A percentile compares a stretch with the other conserved stretches of the same genome.
These are phyloP conservation scores for Podospora pseudopauciseta DNA, from an alignment of 495 filamentous ascomycete species.

Conservation along the genomic window DNA sequence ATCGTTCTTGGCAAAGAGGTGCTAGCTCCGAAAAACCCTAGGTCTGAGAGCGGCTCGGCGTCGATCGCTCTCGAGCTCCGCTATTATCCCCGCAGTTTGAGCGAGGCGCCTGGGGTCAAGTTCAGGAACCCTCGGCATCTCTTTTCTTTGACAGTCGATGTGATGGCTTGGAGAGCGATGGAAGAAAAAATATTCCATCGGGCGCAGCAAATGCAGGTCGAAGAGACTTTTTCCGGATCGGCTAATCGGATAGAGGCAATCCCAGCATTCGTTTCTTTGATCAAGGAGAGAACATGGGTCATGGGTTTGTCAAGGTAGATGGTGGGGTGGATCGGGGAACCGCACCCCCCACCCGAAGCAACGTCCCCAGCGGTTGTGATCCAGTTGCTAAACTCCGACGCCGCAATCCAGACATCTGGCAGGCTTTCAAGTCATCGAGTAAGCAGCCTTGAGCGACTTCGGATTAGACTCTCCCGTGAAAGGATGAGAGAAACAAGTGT, in stretches of 20 bases:
- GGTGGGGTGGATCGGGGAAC: not conserved
- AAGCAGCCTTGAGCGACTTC: not conserved
- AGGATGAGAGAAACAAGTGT: not conserved
- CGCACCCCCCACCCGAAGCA: not conserved
- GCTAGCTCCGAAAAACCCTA: not conserved
- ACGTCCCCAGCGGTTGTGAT: not conserved
- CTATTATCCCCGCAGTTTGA: conserved; percentile 1
- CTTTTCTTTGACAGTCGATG: not conserved
- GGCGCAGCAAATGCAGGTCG: not conserved
- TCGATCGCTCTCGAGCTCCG: not conserved
- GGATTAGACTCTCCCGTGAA: not conserved
- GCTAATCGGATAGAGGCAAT: not conserved
- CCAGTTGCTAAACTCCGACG: not conserved
- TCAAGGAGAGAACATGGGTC: not conserved
- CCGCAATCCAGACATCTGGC: not conserved
- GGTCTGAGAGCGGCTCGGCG: not conserved
- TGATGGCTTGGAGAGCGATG: not conserved
- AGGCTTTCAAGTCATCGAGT: not conserved
- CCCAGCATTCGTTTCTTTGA: not conserved
- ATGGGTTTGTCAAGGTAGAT: not conserved
- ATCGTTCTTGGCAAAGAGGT: not conserved
- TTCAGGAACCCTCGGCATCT: conserved; percentile 2
- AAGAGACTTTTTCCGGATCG: not conserved
- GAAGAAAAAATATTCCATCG: not conserved
- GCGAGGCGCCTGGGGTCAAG: not conserved